These are phyloP conservation scores for Domatiomyces catenatus DNA, from an alignment of 2,329 filamentous ascomycete species.

Conservation along the genomic window DNA sequence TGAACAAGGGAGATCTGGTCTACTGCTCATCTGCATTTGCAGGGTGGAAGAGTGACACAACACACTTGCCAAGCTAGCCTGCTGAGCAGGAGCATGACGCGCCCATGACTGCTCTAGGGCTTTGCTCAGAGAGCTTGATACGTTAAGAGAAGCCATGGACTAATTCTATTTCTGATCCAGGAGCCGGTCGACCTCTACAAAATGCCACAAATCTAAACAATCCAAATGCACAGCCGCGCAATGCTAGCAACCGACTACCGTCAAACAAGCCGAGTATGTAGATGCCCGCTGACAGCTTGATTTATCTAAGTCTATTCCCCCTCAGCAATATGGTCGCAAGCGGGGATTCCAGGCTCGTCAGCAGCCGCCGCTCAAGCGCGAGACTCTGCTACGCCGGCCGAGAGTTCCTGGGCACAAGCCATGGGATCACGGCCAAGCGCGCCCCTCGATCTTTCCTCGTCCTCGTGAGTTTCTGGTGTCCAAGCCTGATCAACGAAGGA, in stretches of 20 bases:
- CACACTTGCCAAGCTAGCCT: neutral
- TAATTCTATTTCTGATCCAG: slow-evolving; percentile 6
- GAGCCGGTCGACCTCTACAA: slow-evolving; percentile 12
- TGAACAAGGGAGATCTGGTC: neutral
- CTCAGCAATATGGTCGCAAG: slow-evolving; percentile 13
- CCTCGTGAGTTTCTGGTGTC: slow-evolving; percentile 5
- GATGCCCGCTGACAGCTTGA: neutral
- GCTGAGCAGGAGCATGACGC: neutral
- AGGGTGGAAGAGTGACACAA: neutral
- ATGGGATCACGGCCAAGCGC: slow-evolving; percentile 11
- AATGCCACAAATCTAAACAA: slow-evolving; percentile 11
- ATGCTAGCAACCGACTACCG: slow-evolving; percentile 10
- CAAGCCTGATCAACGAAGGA: neutral
- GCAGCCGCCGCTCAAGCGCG: neutral
- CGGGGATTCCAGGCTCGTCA: slow-evolving; percentile 4
- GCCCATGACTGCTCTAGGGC: neutral
- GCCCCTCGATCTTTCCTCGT: slow-evolving; percentile 15
- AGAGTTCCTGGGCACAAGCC: slow-evolving; percentile 15
- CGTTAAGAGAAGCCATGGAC: neutral
- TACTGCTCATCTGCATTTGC: neutral
- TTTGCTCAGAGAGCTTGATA: neutral
- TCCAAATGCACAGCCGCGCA: slow-evolving; percentile 11
- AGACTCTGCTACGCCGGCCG: slow-evolving; percentile 10
- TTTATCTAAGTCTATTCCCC: neutral
- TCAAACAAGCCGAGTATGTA: slow-evolving; percentile 13